phyloP scores from a whole-genome alignment of 2,329 filamentous ascomycete genomes.

The Sphaerulina vaccinii region DNA sequence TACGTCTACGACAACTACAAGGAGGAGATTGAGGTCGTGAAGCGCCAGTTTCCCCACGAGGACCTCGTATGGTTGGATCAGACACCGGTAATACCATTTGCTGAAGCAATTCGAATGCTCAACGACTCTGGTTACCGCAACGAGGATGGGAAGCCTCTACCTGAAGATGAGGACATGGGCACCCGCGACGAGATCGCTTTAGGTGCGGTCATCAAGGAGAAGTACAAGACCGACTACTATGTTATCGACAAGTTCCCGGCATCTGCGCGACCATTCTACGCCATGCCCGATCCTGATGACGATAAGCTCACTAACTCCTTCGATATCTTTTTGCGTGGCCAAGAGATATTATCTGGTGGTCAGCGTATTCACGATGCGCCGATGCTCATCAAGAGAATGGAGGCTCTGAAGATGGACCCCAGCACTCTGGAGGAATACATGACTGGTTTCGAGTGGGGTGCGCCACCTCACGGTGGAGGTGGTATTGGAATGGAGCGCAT shows the following conservation, averaged over 20 bases:
- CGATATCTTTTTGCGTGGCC: slow-evolving; percentile 89
- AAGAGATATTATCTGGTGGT: slow-evolving; percentile 88
- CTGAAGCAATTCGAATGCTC: slow-evolving; percentile 75
- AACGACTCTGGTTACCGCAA: slow-evolving; percentile 74
- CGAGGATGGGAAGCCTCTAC: slow-evolving; percentile 70
- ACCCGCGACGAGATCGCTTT: slow-evolving; percentile 85
- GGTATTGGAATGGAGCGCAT: slow-evolving; percentile 89
- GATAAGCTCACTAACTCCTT: slow-evolving; percentile 81
- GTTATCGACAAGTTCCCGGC: slow-evolving; percentile 90
- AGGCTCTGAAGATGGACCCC: slow-evolving; percentile 70
- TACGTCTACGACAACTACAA: slow-evolving; percentile 67
- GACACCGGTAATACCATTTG: slow-evolving; percentile 78
- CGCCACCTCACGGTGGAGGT: slow-evolving; percentile 84
- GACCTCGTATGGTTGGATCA: slow-evolving; percentile 84
- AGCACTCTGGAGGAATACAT: slow-evolving; percentile 89
- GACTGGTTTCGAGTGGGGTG: slow-evolving; percentile 81
- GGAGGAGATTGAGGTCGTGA: slow-evolving; percentile 74
- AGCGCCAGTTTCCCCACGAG: slow-evolving; percentile 79
- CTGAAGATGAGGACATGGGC: slow-evolving; percentile 74
- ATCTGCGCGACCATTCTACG: slow-evolving; percentile 84
- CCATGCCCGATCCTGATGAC: slow-evolving; percentile 76
- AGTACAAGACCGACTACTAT: slow-evolving; percentile 87
- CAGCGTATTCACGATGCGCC: slow-evolving; percentile 85
- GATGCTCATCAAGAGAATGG: slow-evolving; percentile 76
- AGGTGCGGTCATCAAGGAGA: slow-evolving; percentile 79